Conservation (phyloP, 139 green algal species). For the Chlamydomonas asymmetrica region DNA sequence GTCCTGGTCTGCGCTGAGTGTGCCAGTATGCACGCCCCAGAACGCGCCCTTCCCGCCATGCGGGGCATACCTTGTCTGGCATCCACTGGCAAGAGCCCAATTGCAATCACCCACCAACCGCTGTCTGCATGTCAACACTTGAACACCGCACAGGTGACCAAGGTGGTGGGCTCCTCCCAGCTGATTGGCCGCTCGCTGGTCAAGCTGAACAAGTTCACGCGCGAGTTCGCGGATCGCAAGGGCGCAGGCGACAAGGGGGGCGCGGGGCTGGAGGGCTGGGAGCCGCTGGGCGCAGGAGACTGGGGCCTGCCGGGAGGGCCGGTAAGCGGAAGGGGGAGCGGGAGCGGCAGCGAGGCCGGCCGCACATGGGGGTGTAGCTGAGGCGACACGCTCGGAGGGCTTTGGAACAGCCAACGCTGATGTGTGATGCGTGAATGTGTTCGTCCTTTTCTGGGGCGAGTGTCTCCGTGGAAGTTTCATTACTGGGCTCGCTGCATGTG, state of each 20-base stretch:
- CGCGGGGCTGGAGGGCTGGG: background rate
- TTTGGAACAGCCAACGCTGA: background rate
- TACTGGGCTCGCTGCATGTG: too few relatives aligned
- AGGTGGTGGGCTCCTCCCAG: slow-evolving; percentile 1
- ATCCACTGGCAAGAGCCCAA: too few relatives aligned
- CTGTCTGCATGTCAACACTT: background rate
- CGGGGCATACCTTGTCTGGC: too few relatives aligned
- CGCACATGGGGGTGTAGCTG: background rate
- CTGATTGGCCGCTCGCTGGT: slow-evolving; percentile 13
- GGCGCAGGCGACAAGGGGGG: too few relatives aligned
- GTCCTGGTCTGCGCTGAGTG: too few relatives aligned
- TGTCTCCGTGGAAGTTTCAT: background rate
- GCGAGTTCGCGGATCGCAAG: too few relatives aligned
- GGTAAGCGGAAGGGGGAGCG: background rate
- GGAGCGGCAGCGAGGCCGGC: background rate
- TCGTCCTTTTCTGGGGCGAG: background rate
- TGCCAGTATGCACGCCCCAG: too few relatives aligned
- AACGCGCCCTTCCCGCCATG: too few relatives aligned
- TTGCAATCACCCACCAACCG: background rate
- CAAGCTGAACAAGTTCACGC: background rate
- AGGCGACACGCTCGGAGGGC: background rate
- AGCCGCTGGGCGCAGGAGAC: background rate
- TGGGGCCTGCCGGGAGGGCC: slow-evolving; percentile 20
- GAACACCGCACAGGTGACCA: slow-evolving; percentile 2
- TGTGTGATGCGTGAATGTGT: background rate